Evolutionary conservation across 1,284 basidiomycete species (phyloP), one percentile per base, ranked within the genome.

Genomic region (Sanguinoderma infundibulare): DNA sequence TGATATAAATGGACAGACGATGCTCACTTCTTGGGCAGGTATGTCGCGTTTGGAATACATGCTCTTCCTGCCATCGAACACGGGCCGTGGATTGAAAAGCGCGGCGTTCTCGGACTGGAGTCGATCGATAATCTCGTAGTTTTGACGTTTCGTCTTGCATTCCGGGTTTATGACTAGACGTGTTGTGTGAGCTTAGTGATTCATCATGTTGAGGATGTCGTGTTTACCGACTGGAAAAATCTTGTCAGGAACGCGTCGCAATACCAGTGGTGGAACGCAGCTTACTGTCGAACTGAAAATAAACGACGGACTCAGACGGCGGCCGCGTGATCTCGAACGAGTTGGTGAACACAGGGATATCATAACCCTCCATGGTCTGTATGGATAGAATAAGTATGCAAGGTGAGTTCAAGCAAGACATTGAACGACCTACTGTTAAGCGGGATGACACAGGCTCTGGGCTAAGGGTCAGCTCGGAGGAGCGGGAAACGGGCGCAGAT

Each of bases 71-170:
- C 32, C 72, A 39, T 73, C 72, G 30, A 62, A 73, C 4, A 61
- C 57, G 2, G 70, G 64, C 1, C 67, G 64, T 0, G 68, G 65
- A 12, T 50, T 63, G 59, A 71, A 73, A 6, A 62, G 26, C 1
- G 38, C 49, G 1, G 70, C 63, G 30, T 71, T 34, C 1, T 59
- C 59, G n/a, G 51, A 24, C 50, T 69, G 67, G 0, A 73, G 36
- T 0, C 51, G 59, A 26, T 69, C 64, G 15, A 73, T 59, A 7
- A 73, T 65, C 42, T 72, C 65, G 30, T 63, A 63, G 34, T 57
- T 58, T 10, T 66, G 63, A 1, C 61, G 60, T 22, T 66, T 67
- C 8, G 61, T 42, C 28, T 61, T 7, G n/a, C 46, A 49, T 2
- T 20, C 12, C 12, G 49, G 49, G 32, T 51, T 20, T 15, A 35